Evolutionary conservation across 495 filamentous ascomycete species (phyloP).

Genomic region (Penicillium herquei): DNA sequence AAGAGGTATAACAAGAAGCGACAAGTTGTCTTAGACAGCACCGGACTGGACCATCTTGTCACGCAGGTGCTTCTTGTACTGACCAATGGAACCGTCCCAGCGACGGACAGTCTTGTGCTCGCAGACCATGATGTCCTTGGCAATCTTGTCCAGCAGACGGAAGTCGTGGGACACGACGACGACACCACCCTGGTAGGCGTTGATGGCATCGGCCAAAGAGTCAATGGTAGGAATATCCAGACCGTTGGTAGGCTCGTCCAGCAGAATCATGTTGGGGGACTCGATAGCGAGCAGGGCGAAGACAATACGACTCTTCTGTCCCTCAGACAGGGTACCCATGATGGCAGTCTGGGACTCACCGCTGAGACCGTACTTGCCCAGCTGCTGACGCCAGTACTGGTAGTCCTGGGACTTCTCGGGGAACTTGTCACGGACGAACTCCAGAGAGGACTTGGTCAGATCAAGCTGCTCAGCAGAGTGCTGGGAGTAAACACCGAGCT

Average conservation of each 20-base stretch:
- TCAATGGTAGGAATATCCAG: constrained; percentile 99
- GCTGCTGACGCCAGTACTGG: constrained; percentile 98
- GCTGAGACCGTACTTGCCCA: constrained; percentile 87
- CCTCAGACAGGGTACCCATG: constrained; percentile 97
- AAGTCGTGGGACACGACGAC: constrained; percentile 99
- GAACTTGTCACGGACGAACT: constrained; percentile 98
- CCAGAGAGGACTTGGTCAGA: constrained; percentile 93
- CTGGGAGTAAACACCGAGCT: constrained; percentile 95
- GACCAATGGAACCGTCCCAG: constrained; percentile 86
- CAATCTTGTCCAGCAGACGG: constrained; percentile 97
- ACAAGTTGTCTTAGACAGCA: constrained; percentile 39
- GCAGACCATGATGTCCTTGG: constrained; percentile 99
- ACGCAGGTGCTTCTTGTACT: constrained; percentile 97
- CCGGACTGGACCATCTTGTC: constrained; percentile 84
- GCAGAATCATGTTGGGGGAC: constrained; percentile 92
- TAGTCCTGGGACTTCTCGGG: constrained; percentile 86
- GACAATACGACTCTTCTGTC: constrained; percentile 96
- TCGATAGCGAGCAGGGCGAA: constrained; percentile 97
- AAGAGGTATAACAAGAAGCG: constrained; percentile 6
- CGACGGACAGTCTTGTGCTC: constrained; percentile 87
- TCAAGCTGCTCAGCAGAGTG: constrained; percentile 98
- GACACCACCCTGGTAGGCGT: constrained; percentile 92
- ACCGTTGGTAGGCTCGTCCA: constrained; percentile 99
- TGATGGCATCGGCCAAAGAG: constrained; percentile 95
- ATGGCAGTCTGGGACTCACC: constrained; percentile 93